A percentile compares a stretch with the other conserved stretches of the same genome.
phyloP scores from a whole-genome alignment of 805 yeast species.

The Saccharomyces eubayanus region DNA sequence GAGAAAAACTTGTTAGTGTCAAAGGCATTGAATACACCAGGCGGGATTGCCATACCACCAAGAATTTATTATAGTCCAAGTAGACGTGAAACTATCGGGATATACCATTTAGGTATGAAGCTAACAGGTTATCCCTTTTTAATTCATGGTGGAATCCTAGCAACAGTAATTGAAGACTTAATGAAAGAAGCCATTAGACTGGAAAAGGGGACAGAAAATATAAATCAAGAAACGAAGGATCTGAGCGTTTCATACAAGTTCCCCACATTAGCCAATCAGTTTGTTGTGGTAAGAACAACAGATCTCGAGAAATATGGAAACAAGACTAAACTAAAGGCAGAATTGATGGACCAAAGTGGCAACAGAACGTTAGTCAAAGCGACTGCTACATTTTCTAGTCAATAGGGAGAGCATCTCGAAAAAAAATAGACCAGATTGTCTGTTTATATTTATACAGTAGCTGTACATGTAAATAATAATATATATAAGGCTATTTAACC shows the following conservation, averaged over 20 bases:
- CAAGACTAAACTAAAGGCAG: slow-evolving; percentile 34
- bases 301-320: slow-evolving; percentile 29
- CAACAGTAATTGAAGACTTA: slow-evolving; percentile 71
- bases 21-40: slow-evolving; percentile 55
- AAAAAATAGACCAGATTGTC: slow-evolving; percentile 33
- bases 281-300: slow-evolving; percentile 55
- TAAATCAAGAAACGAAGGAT: slow-evolving; percentile 33
- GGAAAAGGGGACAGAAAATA: slow-evolving; percentile 15
- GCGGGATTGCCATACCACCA: slow-evolving; percentile 73
- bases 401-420: neutral
- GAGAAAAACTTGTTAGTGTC: slow-evolving; percentile 33
- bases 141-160: slow-evolving; percentile 83
- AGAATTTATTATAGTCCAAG: slow-evolving; percentile 51
- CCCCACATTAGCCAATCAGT: slow-evolving; percentile 75
- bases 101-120: slow-evolving; percentile 69
- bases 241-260: slow-evolving; percentile 43
- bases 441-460: slow-evolving; percentile 55
- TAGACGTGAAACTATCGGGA: slow-evolving; percentile 51
- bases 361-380: slow-evolving; percentile 49
- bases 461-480: slow-evolving; percentile 30
- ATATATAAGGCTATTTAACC: slow-evolving; percentile 18
- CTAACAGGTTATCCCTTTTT: slow-evolving; percentile 82
- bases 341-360: slow-evolving; percentile 45
- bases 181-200: slow-evolving; percentile 47
- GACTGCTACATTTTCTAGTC: slow-evolving; percentile 36